These are phyloP conservation scores for Trametes polyzona DNA, from an alignment of 1,284 basidiomycete genomes.

Conservation along the genomic window DNA sequence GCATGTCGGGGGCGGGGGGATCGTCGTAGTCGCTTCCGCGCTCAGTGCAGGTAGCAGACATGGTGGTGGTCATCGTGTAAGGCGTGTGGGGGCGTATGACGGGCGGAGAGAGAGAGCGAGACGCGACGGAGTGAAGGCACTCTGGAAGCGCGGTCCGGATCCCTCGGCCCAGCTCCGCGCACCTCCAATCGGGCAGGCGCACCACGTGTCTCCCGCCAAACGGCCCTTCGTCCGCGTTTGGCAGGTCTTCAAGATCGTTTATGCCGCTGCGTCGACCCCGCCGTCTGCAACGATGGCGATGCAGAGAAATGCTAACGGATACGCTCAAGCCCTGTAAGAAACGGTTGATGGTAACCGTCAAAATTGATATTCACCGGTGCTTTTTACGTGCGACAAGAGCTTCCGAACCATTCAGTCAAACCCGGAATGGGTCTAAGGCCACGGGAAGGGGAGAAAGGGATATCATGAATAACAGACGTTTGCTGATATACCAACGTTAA, in stretches of 20 bases:
- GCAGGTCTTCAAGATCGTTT: conserved; percentile 7
- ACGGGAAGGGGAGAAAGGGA: too few species aligned
- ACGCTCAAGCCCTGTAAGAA: too few species aligned
- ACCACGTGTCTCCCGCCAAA: conserved; percentile 2
- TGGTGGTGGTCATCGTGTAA: neutral
- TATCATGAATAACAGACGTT: too few species aligned
- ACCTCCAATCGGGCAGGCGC: neutral
- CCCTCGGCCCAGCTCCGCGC: conserved; percentile 2
- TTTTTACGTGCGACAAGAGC: too few species aligned
- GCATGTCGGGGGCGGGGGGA: conserved; percentile 9
- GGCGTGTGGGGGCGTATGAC: neutral
- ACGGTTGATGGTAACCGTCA: too few species aligned
- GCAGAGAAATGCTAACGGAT: too few species aligned
- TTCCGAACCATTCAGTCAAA: too few species aligned
- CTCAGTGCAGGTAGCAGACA: neutral
- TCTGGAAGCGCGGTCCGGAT: conserved; percentile 1
- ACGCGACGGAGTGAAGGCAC: neutral
- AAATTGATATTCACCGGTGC: too few species aligned
- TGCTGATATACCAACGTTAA: too few species aligned
- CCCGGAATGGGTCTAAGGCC: too few species aligned
- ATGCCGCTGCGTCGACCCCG: too few species aligned
- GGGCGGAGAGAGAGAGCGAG: neutral
- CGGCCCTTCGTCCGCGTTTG: neutral
- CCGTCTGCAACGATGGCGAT: too few species aligned
- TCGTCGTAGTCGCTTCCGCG: conserved; percentile 5